These are phyloP conservation scores for Wickerhamiella sergipiensis DNA, from an alignment of 805 yeast genomes.

Conservation along the genomic window DNA sequence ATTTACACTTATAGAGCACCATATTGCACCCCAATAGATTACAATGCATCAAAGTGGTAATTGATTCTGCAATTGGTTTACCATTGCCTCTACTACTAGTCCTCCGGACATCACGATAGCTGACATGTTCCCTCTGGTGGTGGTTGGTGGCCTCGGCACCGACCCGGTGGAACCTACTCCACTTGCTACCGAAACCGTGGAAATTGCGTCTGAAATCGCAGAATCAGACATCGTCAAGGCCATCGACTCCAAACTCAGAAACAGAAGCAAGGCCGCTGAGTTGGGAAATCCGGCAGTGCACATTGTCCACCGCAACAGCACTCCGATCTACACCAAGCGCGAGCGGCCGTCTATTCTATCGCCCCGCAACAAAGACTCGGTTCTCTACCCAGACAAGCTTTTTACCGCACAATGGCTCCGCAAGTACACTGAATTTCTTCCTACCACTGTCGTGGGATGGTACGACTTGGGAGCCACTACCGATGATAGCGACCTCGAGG, in stretches of 20 bases:
- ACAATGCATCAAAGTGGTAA: too few species aligned
- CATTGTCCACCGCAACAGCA: constrained; percentile 4
- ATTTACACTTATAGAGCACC: too few species aligned
- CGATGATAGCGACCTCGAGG: constrained; percentile 7
- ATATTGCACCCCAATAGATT: too few species aligned
- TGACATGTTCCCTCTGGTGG: constrained; percentile 3
- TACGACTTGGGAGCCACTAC: not conserved
- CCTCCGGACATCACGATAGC: too few species aligned
- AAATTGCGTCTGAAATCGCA: not conserved
- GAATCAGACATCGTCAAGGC: not conserved
- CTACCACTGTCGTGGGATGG: constrained; percentile 32
- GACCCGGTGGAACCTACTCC: not conserved
- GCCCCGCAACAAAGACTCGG: constrained; percentile 32
- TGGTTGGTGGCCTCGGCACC: constrained; percentile 3
- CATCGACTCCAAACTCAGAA: not conserved
- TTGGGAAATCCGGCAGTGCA: not conserved
- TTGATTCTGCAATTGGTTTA: too few species aligned
- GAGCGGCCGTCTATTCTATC: constrained; percentile 26
- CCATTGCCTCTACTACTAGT: too few species aligned
- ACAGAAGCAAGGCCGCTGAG: not conserved
- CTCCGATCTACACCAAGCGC: constrained; percentile 5
- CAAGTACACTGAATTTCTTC: constrained; percentile 36
- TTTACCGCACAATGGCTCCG: constrained; percentile 38
- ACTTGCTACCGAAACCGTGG: not conserved
- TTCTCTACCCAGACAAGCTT: constrained; percentile 30